Evolutionary conservation across 768 basidiomycete genomes (phyloP).

Genomic region (Lepiota subincarnata): DNA sequence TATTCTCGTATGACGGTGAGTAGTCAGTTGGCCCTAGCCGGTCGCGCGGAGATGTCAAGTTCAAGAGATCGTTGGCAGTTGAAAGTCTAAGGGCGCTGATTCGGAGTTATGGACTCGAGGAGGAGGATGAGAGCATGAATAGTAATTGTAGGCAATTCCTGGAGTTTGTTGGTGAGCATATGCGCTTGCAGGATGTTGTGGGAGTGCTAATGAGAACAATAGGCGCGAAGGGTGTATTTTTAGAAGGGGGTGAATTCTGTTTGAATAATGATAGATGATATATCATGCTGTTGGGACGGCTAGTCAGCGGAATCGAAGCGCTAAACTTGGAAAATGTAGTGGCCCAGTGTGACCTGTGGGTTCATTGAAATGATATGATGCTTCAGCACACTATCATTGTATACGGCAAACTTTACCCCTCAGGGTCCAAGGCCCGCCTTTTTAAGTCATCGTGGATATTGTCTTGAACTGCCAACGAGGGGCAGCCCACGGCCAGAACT

Average conservation of each 20-base stretch:
- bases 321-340: too few species aligned
- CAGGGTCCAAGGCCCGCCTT: too few species aligned
- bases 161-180: slow-evolving; percentile 44
- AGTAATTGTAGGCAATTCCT: slow-evolving; percentile 54
- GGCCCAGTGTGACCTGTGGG: too few species aligned
- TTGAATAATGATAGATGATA: neutral
- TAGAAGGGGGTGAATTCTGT: neutral
- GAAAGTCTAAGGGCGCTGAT: slow-evolving; percentile 38
- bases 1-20: slow-evolving; percentile 54
- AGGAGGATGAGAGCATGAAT: slow-evolving; percentile 34
- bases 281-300: neutral
- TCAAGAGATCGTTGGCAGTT: slow-evolving; percentile 25
- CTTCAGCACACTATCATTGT: too few species aligned
- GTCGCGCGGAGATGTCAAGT: neutral
- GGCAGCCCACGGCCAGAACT: neutral
- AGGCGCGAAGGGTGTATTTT: slow-evolving; percentile 1
- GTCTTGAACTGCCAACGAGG: neutral
- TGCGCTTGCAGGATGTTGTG: neutral
- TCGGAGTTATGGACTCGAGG: slow-evolving; percentile 45
- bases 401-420: too few species aligned
- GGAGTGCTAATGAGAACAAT: neutral
- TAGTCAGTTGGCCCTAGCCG: neutral
- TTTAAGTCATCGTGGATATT: neutral
- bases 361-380: too few species aligned
- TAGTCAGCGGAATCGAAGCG: too few species aligned